Base-by-base conservation (phyloP, 1,284 basidiomycete species). In the Mycena sp. region DNA sequence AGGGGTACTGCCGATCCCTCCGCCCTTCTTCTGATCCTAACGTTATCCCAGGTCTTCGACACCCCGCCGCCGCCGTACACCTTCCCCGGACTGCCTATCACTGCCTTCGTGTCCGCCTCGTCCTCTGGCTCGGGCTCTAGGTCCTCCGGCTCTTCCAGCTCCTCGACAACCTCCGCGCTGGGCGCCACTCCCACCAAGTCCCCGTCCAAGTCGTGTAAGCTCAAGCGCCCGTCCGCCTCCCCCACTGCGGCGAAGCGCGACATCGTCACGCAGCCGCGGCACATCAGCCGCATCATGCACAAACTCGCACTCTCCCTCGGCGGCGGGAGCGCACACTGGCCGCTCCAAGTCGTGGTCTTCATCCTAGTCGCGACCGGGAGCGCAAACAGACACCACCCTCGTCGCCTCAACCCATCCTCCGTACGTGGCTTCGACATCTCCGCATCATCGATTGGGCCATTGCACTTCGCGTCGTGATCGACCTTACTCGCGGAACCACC, bases 31-130 rank as follows among this genome's bases (percentile, higher is more conserved):
- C 2, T 29, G 23, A 37, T 49, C 28, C 26, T 35, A 29, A 40
- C 6, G 17, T 38, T 29, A 23, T 19, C 23, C 12, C 26, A 64
- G 35, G 63, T 59, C 44, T 54, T 66, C 43, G 26, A 64, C 61
- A 69, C 61, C 40, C 75, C 40, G 82, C 78, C 70, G 64, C 81
- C 66, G 68, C 75, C 4, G 72, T 87, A 87, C 66, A 70, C 65
- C 10, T 87, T 86, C 71, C 86, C 85, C 2, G 85, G 86, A 0
- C 85, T 85, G 21, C 60, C 74, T 0, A 70, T 87, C 40, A 83
- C 84, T 4, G 67, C 77, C 26, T 81, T 87, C 46, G 74, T 81
- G 44, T 45, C 52, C 30, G 70, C 62, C 12, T 41, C 61, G 21
- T 9, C 7, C 26, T 21, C 52, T 2, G 2, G 16, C 29, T 45